These are phyloP conservation scores for Scleroderma bovista DNA, from an alignment of 768 basidiomycete species.

Conservation along the genomic window DNA sequence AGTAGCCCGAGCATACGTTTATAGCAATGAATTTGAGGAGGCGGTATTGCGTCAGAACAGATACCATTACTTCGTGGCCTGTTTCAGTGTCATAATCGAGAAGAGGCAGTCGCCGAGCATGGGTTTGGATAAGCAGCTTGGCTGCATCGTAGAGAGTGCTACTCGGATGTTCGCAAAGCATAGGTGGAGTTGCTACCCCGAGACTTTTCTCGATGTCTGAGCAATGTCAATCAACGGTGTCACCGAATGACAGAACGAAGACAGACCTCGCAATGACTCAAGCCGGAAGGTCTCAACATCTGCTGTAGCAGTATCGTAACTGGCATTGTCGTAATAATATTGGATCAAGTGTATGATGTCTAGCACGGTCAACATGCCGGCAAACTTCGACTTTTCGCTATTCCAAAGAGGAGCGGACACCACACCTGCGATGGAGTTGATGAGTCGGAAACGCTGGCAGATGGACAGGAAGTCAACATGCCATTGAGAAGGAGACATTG, in stretches of 20 bases:
- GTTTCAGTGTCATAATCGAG: conserved; percentile 93
- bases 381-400: conserved; percentile 87
- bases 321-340: conserved; percentile 86
- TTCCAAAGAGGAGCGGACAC: conserved; percentile 99
- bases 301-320: conserved; percentile 75
- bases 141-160: conserved; percentile 88
- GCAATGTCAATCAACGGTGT: conserved; percentile 3
- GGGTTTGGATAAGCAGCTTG: conserved; percentile 86
- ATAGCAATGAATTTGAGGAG: conserved; percentile 98
- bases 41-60: conserved; percentile 94
- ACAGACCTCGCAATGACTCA: conserved; percentile 80
- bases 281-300: conserved; percentile 93
- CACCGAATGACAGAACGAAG: conserved; percentile 7
- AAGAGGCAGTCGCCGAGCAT: conserved; percentile 89
- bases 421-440: conserved; percentile 54
- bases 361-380: conserved; percentile 98
- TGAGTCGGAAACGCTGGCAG: background rate
- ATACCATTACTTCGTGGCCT: conserved; percentile 91
- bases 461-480: conserved; percentile 17
- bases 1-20: conserved; percentile 54
- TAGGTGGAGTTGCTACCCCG: conserved; percentile 87
- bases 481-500: conserved; percentile 83
- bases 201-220: conserved; percentile 91
- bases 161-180: conserved; percentile 82
- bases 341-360: conserved; percentile 99